These are phyloP conservation scores for Buxus sempervirens DNA, from an alignment of 164 flowering plant species.

Conservation along the genomic window DNA sequence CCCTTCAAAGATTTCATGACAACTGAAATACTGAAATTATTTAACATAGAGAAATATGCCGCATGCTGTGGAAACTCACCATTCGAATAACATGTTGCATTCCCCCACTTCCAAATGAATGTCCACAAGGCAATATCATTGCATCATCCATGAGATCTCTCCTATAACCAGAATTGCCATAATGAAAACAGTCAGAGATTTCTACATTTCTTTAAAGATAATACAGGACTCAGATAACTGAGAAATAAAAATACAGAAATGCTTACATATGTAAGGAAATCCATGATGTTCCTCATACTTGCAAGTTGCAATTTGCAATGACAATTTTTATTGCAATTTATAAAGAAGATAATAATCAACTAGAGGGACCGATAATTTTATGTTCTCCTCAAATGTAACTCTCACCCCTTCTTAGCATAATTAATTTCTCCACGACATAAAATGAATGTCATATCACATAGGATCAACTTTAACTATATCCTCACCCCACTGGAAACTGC, in stretches of 20 bases:
- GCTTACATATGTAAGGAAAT: slow-evolving; percentile 1
- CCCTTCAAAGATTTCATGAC: too few species aligned
- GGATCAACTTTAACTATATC: too few species aligned
- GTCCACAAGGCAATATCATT: slow-evolving; percentile 93
- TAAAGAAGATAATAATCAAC: neutral
- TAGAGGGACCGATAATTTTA: neutral
- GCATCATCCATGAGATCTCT: slow-evolving; percentile 95
- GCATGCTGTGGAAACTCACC: slow-evolving; percentile 36
- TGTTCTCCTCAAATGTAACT: neutral
- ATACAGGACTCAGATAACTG: neutral
- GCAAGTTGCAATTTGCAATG: neutral
- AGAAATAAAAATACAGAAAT: neutral
- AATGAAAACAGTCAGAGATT: slow-evolving; percentile 2
- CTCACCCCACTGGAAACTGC: too few species aligned
- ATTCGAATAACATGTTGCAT: slow-evolving; percentile 56
- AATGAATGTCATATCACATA: too few species aligned
- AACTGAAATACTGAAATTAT: too few species aligned
- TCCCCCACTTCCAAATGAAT: slow-evolving; percentile 88
- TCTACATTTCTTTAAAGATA: neutral
- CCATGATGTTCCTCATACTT: neutral
- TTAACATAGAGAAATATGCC: too few species aligned
- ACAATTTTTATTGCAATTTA: neutral
- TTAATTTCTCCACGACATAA: too few species aligned
- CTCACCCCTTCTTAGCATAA: neutral
- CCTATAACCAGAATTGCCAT: slow-evolving; percentile 30